A percentile compares a stretch with the other conserved stretches of the same genome.
Evolutionary conservation across 345 rosid genomes (phyloP).

Genomic region (Heritiera littoralis): DNA sequence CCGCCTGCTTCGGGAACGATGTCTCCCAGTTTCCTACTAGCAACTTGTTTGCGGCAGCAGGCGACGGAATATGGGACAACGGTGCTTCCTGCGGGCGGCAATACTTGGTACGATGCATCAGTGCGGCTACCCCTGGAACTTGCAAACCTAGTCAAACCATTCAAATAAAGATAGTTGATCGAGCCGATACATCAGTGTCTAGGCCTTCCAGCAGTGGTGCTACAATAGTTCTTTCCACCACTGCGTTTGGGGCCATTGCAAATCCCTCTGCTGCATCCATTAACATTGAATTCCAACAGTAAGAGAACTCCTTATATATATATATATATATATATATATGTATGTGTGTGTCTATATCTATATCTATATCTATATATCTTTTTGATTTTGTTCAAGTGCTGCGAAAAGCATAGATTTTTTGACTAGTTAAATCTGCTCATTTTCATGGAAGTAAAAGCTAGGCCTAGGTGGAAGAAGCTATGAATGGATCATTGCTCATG

Average conservation of each 20-base stretch:
- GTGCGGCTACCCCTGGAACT: conserved; percentile 30
- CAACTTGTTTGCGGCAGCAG: conserved; percentile 57
- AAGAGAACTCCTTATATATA: conserved; percentile 10
- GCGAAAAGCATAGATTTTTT: too few relatives aligned
- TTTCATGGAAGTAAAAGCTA: too few relatives aligned
- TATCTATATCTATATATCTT: too few relatives aligned
- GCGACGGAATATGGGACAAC: conserved; percentile 67
- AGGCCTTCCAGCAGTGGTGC: conserved; percentile 36
- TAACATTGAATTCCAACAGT: conserved; percentile 54
- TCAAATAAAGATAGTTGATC: conserved; percentile 48
- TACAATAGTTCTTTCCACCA: conserved; percentile 43
- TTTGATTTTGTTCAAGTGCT: too few relatives aligned
- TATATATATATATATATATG: too few relatives aligned
- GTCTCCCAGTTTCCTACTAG: conserved; percentile 46
- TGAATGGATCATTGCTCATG: too few relatives aligned
- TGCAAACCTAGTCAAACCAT: conserved; percentile 39
- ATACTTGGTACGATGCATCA: conserved; percentile 58
- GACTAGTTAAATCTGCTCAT: too few relatives aligned
- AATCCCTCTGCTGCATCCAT: conserved; percentile 25
- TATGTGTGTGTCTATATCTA: too few relatives aligned
- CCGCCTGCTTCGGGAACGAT: conserved; percentile 52
- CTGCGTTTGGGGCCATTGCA: conserved; percentile 46
- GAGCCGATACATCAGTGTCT: conserved; percentile 37
- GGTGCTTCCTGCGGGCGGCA: conserved; percentile 63
- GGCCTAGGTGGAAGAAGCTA: too few relatives aligned